phyloP scores from a whole-genome alignment of 768 basidiomycete genomes.

The Leucocoprinus birnbaumii region DNA sequence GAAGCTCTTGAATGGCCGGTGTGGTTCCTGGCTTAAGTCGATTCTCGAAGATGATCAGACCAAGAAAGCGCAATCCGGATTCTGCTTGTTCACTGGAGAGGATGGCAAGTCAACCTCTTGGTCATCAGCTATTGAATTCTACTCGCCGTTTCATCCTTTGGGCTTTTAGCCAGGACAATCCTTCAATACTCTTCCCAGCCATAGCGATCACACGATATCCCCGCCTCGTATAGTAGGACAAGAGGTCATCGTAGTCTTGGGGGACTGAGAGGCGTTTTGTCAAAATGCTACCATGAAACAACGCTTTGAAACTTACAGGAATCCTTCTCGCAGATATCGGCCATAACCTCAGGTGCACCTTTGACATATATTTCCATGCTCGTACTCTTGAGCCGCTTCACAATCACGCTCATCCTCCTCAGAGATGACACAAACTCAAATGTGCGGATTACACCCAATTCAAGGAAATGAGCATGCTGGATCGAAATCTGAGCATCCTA shows the following conservation, averaged over 20 bases:
- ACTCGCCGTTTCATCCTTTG: conserved; percentile 91
- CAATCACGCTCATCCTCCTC: conserved; percentile 96
- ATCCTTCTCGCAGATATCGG: conserved; percentile 86
- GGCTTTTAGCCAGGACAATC: conserved; percentile 94
- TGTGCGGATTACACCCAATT: conserved; percentile 92
- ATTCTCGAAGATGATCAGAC: conserved; percentile 97
- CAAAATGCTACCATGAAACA: conserved; percentile 1
- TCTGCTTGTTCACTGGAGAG: conserved; percentile 88
- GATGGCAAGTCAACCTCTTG: conserved; percentile 7
- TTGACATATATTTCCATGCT: conserved; percentile 99
- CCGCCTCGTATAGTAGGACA: conserved; percentile 95
- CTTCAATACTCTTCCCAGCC: conserved; percentile 93
- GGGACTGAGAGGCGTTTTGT: conserved; percentile 58
- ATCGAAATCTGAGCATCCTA: background rate
- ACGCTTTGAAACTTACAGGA: conserved; percentile 62
- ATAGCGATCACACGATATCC: conserved; percentile 98
- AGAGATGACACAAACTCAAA: conserved; percentile 96
- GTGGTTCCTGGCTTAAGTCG: conserved; percentile 91
- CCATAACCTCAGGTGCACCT: conserved; percentile 99
- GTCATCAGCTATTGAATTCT: background rate
- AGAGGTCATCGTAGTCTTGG: conserved; percentile 90
- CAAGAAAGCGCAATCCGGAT: conserved; percentile 84
- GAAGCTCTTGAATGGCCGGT: conserved; percentile 85
- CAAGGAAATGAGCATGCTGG: conserved; percentile 95
- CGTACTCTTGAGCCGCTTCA: conserved; percentile 88